phyloP scores from a whole-genome alignment of 768 basidiomycete species.

The Punctularia strigosozonata region DNA sequence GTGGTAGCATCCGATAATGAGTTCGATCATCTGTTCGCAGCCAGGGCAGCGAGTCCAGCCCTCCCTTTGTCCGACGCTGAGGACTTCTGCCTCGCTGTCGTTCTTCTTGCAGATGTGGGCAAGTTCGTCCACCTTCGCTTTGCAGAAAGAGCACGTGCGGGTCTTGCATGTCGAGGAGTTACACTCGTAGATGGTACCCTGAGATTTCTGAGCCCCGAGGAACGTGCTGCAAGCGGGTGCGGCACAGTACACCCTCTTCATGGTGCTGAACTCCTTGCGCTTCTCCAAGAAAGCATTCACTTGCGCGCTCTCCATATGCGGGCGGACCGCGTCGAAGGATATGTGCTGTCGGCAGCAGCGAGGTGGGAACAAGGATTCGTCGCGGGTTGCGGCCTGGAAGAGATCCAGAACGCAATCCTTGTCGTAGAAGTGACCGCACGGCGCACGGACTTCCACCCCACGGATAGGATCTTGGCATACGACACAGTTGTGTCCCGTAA shows the following conservation, averaged over 20 bases:
- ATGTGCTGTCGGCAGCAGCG: slow-evolving; percentile 25
- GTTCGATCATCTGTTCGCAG: slow-evolving; percentile 26
- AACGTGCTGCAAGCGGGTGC: slow-evolving; percentile 23
- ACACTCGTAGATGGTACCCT: slow-evolving; percentile 1
- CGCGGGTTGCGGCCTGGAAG: slow-evolving; percentile 21
- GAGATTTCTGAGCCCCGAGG: slow-evolving; percentile 18
- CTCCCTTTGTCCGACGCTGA: slow-evolving; percentile 13
- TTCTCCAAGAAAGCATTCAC: slow-evolving; percentile 15
- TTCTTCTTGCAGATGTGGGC: slow-evolving; percentile 16
- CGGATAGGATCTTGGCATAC: slow-evolving; percentile 22
- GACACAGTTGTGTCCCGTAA: slow-evolving; percentile 20
- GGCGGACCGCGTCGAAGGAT: slow-evolving; percentile 12
- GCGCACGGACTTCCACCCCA: slow-evolving; percentile 15
- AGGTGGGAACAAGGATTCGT: slow-evolving; percentile 30
- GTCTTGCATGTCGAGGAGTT: slow-evolving; percentile 2
- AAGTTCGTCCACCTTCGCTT: slow-evolving; percentile 4
- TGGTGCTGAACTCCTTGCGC: slow-evolving; percentile 18
- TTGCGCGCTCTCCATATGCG: slow-evolving; percentile 13
- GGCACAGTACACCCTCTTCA: slow-evolving; percentile 26
- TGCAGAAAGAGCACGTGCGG: slow-evolving; percentile 10
- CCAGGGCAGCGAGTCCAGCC: slow-evolving; percentile 30
- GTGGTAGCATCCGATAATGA: slow-evolving; percentile 25
- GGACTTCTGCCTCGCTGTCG: slow-evolving; percentile 13
- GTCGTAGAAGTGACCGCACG: slow-evolving; percentile 26
- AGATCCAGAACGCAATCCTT: slow-evolving; percentile 20